Base-by-base conservation (phyloP, 768 basidiomycete species). In the Postia placenta region DNA sequence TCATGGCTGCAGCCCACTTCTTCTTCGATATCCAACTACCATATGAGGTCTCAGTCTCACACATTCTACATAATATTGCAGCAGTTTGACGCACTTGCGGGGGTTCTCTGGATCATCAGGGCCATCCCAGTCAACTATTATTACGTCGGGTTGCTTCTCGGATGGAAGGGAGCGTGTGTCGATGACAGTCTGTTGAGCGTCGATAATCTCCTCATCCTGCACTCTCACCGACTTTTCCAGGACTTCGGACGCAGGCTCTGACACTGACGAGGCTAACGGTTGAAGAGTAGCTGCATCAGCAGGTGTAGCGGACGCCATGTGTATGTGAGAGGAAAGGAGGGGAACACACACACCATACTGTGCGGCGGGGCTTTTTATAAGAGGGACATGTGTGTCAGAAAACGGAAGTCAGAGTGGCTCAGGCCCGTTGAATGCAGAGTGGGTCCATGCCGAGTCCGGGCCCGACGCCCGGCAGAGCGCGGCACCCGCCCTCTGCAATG, bases 11-110 rank as follows among this genome's bases (percentile, higher is more conserved):
- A 0, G 55, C 74, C 86, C 84, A 86, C 69, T 84, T 87, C 50
- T 67, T 67, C 20, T 60, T 69, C 45, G 71, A 73, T 2, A 70
- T 59, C 84, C 85, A 86, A 56, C 85, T 81, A 47, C 5, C 14
- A 12, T 7, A 11, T 11, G 6, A 4, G 23, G 9, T 49, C 17
- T 33, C 30, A 33, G 30, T 15, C 30, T 33, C 19, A 9, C 9
- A 19, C 19, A 19, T 39, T 22, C 6, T 39, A 41, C 19, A 45
- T 5, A 50, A 20, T 38, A 26, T 39, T 17, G 37, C 15, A 45
- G 25, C 48, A 54, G 35, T 30, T 17, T 15, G 22, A 55, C 63
- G n/a, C 55, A 70, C 64, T 69, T 69, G 38, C 59, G 54, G 1
- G 69, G 69, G 46, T 70, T 69, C 11, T 50, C 45, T 5, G 68